Evolutionary conservation across 768 basidiomycete species (phyloP), one percentile per base, ranked within the genome.

Genomic region (Nidula microcarpa): DNA sequence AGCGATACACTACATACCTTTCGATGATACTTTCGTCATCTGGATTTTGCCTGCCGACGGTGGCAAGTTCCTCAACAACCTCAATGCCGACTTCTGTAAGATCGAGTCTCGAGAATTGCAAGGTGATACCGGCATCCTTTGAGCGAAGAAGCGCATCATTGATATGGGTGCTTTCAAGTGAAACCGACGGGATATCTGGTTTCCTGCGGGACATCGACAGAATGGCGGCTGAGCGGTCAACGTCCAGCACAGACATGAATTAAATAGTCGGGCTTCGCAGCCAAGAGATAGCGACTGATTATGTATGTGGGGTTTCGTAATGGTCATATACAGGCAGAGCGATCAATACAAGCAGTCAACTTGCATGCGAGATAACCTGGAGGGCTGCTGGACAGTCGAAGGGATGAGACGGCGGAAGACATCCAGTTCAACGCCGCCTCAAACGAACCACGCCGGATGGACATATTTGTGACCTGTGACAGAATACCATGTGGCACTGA

Each of bases 71-170:
- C 58, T 87, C 80, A 6, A 85, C 87, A n/a, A 87, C 87, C 43
- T 78, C 77, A 57, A 84, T 80, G 7, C 85, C 85, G 41, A 98
- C 80, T 55, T 92, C 86, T 8, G 85, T 82, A 36, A 98, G 73
- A 43, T 79, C 79, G 69, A 87, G 81, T 68, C 91, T 87, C 55
- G 89, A 84, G 47, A 98, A 80, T 64, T 93, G 85, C 52, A 99
- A 75, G 5, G 94, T 96, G 53, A 83, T 82, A 6, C 94, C 93
- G 50, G 77, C 72, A 72, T 98, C 94, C 6, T 79, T 69, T 43
- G 91, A 93, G 53, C 70, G 77, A 47, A 73, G 66, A 17, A 89
- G 65, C 23, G 89, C 91, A 37, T 90, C 82, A 8, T 74, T 67
- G 57, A 93, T 79, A 63, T 85, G 82, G n/a, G 65, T 70, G 58